phyloP scores from a whole-genome alignment of 2,329 filamentous ascomycete genomes.

The Aureobasidium sp. region DNA sequence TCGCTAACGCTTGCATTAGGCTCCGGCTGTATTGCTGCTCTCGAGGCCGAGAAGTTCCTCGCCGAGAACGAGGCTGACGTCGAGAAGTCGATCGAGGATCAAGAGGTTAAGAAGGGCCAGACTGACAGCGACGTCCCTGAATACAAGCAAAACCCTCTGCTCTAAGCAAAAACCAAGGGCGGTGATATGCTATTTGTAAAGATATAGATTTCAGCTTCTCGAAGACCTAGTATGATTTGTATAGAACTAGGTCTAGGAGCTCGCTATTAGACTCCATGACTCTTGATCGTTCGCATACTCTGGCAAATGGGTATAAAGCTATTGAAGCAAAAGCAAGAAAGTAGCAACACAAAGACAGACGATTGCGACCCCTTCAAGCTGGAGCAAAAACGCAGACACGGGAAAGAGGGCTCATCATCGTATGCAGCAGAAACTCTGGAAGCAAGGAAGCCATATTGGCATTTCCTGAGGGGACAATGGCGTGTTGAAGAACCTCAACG shows the following conservation, averaged over 20 bases:
- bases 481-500: not conserved
- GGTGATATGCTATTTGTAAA: conserved; percentile 4
- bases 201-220: conserved; percentile 3
- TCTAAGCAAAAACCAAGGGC: conserved; percentile 35
- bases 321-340: not conserved
- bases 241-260: not conserved
- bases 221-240: not conserved
- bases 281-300: not conserved
- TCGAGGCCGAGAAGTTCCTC: conserved; percentile 92
- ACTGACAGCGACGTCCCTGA: conserved; percentile 51
- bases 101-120: conserved; percentile 40
- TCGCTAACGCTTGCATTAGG: conserved; percentile 43
- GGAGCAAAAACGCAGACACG: conserved; percentile 3
- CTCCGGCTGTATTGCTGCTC: conserved; percentile 87
- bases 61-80: conserved; percentile 66
- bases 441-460: not conserved
- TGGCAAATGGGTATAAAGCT: conserved; percentile 7
- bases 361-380: not conserved
- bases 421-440: not conserved
- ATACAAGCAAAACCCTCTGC: conserved; percentile 57
- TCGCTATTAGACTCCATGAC: not conserved
- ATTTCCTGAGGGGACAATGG: not conserved
- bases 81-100: conserved; percentile 41
- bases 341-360: not conserved
- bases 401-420: not conserved